Base-by-base conservation (phyloP, 768 basidiomycete genomes). In the Xerocomellus chrysenteron region DNA sequence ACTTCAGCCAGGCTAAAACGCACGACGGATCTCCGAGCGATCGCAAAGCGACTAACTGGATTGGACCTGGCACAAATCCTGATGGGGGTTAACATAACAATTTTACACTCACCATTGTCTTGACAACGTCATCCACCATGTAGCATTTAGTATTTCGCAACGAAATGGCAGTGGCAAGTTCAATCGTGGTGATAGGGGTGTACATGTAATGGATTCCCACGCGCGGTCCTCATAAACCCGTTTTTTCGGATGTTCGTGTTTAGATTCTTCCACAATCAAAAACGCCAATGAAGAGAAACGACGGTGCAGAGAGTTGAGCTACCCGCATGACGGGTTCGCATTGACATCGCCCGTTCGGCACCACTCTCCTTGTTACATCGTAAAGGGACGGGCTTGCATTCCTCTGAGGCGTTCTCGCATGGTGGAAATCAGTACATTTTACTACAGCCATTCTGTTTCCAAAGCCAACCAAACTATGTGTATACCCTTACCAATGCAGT, bases 331-430 rank as follows among this genome's bases (percentile, higher is more conserved):
- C 43, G 68, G 75, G 78, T 74, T 75, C 65, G 76, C 80, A 62
- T 72, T 83, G 82, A 83, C 80, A 80, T 82, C 77, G 82, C 76
- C 81, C 80, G 82, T 83, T 82, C 77, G 82, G 82, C 82, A 79
- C 79, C 78, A 71, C 73, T 74, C 53, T 66, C 75, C 82, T 83
- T 83, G 82, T 83, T 83, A 80, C 74, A 61, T 63, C 41, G 47
- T 59, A 80, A 79, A 83, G 82, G 82, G 79, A 83, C 82, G 82
- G 79, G 82, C 81, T 74, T 55, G 57, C 55, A 64, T 57, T 48
- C 57, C 78, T 82, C 82, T 79, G 82, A 83, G 82, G 79, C 78
- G 79, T 79, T 71, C 54, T 50, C 37, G 7, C 12, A 42, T 56
- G 66, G 59, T 49, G 28, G 63, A 56, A 33, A 13, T 35, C 41